These are phyloP conservation scores for Pichia scutulata DNA, from an alignment of 805 yeast genomes.

Conservation along the genomic window DNA sequence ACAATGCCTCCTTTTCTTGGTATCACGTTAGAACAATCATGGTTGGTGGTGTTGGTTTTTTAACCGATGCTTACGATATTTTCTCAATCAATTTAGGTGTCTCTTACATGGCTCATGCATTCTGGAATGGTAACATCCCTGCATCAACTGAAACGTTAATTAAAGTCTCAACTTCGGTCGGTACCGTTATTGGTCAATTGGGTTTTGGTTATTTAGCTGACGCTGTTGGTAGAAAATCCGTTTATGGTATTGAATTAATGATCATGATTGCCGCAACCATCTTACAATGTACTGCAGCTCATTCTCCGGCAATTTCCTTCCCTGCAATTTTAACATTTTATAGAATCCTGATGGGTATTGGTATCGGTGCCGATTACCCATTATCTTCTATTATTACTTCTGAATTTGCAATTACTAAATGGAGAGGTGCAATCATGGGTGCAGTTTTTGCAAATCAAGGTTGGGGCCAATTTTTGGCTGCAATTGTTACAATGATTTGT, in stretches of 20 bases:
- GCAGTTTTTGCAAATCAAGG: conserved; percentile 97
- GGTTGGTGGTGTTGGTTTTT: conserved; percentile 93
- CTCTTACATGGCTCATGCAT: conserved; percentile 69
- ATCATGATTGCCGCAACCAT: conserved; percentile 76
- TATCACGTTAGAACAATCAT: conserved; percentile 73
- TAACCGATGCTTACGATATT: conserved; percentile 89
- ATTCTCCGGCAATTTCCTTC: conserved; percentile 64
- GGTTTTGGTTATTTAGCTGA: conserved; percentile 82
- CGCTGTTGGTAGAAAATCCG: conserved; percentile 73
- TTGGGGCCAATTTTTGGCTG: conserved; percentile 87
- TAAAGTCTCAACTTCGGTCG: conserved; percentile 87
- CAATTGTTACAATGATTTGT: conserved; percentile 70
- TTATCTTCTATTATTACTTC: conserved; percentile 88
- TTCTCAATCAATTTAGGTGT: conserved; percentile 82
- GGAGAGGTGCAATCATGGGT: conserved; percentile 98
- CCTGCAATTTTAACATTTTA: conserved; percentile 67
- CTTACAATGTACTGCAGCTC: conserved; percentile 67
- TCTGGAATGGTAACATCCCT: conserved; percentile 58
- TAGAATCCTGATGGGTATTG: conserved; percentile 88
- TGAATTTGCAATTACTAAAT: conserved; percentile 87
- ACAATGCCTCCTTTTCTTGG: conserved; percentile 74
- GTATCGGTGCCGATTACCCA: conserved; percentile 97
- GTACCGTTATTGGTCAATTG: conserved; percentile 87
- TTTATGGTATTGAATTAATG: conserved; percentile 82
- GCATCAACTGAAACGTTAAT: conserved; percentile 66